These are phyloP conservation scores for Rhodofomes roseus DNA, from an alignment of 1,284 basidiomycete species.

Conservation along the genomic window DNA sequence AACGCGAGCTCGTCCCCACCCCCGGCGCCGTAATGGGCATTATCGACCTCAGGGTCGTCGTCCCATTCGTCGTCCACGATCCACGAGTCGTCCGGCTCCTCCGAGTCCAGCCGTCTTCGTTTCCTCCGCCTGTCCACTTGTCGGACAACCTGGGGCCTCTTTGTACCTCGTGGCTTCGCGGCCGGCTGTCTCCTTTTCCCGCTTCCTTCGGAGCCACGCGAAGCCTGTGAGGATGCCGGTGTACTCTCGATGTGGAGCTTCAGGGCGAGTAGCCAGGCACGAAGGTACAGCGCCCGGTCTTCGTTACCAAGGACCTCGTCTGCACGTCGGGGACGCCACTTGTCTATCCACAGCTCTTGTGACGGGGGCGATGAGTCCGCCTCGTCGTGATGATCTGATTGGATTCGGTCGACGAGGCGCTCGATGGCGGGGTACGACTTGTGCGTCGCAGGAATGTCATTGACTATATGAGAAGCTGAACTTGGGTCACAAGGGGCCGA, in stretches of 20 bases:
- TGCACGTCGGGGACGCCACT: conserved; percentile 73
- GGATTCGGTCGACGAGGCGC: conserved; percentile 31
- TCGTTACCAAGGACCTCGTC: conserved; percentile 84
- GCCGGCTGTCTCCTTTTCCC: conserved; percentile 15
- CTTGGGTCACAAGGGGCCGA: not conserved
- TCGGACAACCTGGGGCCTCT: conserved; percentile 50
- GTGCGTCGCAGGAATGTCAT: conserved; percentile 14
- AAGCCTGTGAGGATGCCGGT: not conserved
- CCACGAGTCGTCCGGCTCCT: conserved; percentile 48
- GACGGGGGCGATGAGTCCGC: conserved; percentile 2
- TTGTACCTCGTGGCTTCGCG: conserved; percentile 31
- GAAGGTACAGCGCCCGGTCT: conserved; percentile 66
- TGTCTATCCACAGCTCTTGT: conserved; percentile 69
- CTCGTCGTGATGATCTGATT: conserved; percentile 4
- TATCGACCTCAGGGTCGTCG: conserved; percentile 23
- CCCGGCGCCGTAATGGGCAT: conserved; percentile 23
- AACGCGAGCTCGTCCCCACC: conserved; percentile 27
- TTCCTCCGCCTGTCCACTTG: conserved; percentile 41
- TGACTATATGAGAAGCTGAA: conserved; percentile 12
- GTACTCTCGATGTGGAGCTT: conserved; percentile 52
- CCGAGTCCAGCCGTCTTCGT: conserved; percentile 48
- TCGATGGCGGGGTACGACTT: conserved; percentile 50
- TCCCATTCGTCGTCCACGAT: conserved; percentile 36
- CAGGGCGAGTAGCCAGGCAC: conserved; percentile 77
- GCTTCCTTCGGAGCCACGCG: conserved; percentile 10